These are phyloP conservation scores for Pseudopyricularia javanii DNA, from an alignment of 2,329 filamentous ascomycete species.

Conservation along the genomic window DNA sequence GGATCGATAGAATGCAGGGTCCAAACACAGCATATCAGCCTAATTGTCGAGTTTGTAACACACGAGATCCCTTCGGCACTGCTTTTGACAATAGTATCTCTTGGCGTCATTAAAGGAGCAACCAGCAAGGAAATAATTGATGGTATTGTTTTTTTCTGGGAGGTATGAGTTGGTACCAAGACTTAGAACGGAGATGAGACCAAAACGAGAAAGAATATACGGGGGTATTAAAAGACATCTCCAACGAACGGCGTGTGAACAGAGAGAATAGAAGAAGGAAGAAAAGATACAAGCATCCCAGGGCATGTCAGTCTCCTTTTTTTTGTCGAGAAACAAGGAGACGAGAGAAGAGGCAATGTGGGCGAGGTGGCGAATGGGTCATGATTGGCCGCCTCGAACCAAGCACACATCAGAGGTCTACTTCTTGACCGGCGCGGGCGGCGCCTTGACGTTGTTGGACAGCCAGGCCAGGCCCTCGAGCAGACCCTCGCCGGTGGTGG, in stretches of 20 bases:
- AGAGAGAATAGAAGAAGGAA: not conserved
- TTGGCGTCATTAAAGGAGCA: too few relatives aligned
- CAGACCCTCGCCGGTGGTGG: constrained; percentile 69
- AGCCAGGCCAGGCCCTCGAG: constrained; percentile 75
- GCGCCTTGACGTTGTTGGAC: constrained; percentile 70
- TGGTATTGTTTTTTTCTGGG: not conserved
- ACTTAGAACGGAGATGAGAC: constrained; percentile 1
- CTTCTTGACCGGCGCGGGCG: constrained; percentile 41
- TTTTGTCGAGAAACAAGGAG: not conserved
- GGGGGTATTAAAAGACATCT: constrained; percentile 1
- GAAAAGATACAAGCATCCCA: constrained; percentile 3
- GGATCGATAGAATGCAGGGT: too few relatives aligned
- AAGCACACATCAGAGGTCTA: constrained; percentile 11
- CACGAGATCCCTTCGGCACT: too few relatives aligned
- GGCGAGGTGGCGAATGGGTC: not conserved
- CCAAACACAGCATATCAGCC: too few relatives aligned
- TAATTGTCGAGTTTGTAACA: too few relatives aligned
- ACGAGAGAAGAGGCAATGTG: too few relatives aligned
- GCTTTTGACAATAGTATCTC: too few relatives aligned
- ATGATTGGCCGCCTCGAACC: not conserved
- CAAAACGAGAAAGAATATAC: not conserved
- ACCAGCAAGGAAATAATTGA: not conserved
- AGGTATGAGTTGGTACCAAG: not conserved
- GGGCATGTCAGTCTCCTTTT: not conserved
- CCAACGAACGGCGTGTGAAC: not conserved